Evolutionary conservation across 306 rosid species (phyloP).

Genomic region (Cyamopsis tetragonoloba): DNA sequence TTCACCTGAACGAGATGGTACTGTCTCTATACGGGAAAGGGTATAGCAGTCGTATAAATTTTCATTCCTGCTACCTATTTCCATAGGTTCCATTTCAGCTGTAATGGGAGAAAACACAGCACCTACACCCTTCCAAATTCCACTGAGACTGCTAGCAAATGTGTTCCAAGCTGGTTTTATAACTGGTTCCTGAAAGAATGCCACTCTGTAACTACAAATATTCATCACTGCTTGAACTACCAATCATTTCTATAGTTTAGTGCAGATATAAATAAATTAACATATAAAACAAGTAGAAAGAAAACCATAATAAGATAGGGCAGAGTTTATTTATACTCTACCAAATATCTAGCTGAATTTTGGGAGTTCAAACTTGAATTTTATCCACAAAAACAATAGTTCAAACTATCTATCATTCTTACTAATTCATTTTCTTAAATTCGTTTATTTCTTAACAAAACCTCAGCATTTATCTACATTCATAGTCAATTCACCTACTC

Average conservation of each 20-base stretch:
- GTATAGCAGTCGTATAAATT: constrained; percentile 90
- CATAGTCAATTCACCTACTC: neutral
- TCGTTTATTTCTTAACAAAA: neutral
- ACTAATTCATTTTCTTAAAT: neutral
- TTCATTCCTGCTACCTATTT: constrained; percentile 55
- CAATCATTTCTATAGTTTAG: constrained; percentile 3
- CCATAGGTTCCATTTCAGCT: constrained; percentile 94
- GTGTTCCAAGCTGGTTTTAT: constrained; percentile 89
- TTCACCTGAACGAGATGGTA: constrained; percentile 48
- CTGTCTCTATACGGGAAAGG: constrained; percentile 54
- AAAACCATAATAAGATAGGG: neutral
- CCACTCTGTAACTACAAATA: constrained; percentile 19
- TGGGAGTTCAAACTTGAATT: neutral
- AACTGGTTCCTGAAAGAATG: constrained; percentile 82
- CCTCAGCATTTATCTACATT: neutral
- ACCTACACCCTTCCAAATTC: constrained; percentile 97
- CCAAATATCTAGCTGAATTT: neutral
- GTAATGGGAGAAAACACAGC: constrained; percentile 92
- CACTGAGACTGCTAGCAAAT: constrained; percentile 86
- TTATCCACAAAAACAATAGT: neutral
- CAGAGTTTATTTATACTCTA: constrained; percentile 1
- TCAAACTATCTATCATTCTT: neutral
- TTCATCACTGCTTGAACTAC: neutral
- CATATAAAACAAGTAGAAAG: neutral
- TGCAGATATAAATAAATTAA: neutral